Evolutionary conservation across 257 asterid species (phyloP), one percentile per base, ranked within the genome.

Genomic region (Nicotiana tomentosiformis): DNA sequence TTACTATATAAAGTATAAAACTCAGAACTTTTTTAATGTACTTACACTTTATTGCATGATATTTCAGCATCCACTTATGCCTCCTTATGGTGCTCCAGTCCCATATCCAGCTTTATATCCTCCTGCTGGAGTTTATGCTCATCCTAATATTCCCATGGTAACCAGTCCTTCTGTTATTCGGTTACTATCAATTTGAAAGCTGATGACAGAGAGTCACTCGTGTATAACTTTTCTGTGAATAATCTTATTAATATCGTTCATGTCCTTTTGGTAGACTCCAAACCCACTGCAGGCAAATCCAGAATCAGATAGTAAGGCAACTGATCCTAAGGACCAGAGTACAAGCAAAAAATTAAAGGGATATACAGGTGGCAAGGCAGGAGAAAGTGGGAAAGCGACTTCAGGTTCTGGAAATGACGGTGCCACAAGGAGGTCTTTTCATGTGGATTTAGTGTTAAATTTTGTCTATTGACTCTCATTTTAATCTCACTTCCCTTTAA

Each of bases 31-130:
- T 66, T 58, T 49, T 11, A 66, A 26, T 61, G 72, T 78, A 11
- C 60, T 49, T 65, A 70, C 51, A 30, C 43, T 69, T 14, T 51
- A 29, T 51, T 43, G 77, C 70, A 32, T 67, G 61, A 37, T 60
- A 20, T 83, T 86, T 83, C 94, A 96, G 98, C 99, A 94, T 87
- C 98, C 99, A 58, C 76, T 96, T 88, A 94, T 96, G 97, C 89
- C 98, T 67, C 98, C 97, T 82, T 96, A 96, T 86, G 99, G 99
- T 80, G 94, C 97, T 81, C 98, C 99, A 64, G 97, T 96, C 85
- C 98, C 99, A 43, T 96, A 94, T 88, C 97, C 97, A 81, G 94
- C 98, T 84, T 39, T 96, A 26, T 96, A 96, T 90, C 94, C 97
- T 89, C 97, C 97, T 39, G 94, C 93, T 68, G 98, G 95, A 85